Base-by-base conservation (phyloP, 371 early-diverging fungal genomes). In the Entomophthora muscae region DNA sequence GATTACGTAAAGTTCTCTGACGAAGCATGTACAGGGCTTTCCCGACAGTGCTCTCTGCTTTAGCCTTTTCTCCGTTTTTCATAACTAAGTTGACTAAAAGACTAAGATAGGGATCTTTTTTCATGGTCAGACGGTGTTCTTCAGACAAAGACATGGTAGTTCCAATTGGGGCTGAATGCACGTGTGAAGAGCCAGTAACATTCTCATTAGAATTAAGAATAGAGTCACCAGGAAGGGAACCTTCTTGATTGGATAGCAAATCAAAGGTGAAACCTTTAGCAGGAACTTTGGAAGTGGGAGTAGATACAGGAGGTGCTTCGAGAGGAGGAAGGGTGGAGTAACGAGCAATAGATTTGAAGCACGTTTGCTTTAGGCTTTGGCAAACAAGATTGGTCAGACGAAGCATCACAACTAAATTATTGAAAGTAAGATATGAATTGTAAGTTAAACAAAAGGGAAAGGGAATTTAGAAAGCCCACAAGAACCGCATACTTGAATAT, bases 1-100 rank as follows among this genome's bases (percentile, higher is more conserved):
- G 90, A 65, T 84, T 79, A 2, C 72, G 64, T n/a, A 80, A 76
- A 2, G 85, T 76, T 65, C 80, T 75, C 33, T 72, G 61, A 31
- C 84, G 83, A 53, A 95, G 81, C 64, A 83, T 76, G 53, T 76
- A 65, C 66, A 92, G 72, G 22, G 91, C 86, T 64, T 83, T 80
- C 23, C 72, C 69, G 0, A 93, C 75, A 31, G 83, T 73, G 2
- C 83, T 70, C 65, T 88, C 82, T 21, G 93, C 91, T 23, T 76
- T 75, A 21, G 82, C 78, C 68, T 90, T 90, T 71, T 86, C 84
- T 55, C 91, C 91, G 61, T 89, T 83, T 56, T 84, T 76, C 92
- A 91, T 91, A 58, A 91, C 74, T 64, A 85, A 84, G 72, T 91
- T 91, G 59, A 89, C 87, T 5, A 89, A 66, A 60, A 90, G 91